Conservation (phyloP, 352 stramenopile genomes). For the Phytophthora boehmeriae region DNA sequence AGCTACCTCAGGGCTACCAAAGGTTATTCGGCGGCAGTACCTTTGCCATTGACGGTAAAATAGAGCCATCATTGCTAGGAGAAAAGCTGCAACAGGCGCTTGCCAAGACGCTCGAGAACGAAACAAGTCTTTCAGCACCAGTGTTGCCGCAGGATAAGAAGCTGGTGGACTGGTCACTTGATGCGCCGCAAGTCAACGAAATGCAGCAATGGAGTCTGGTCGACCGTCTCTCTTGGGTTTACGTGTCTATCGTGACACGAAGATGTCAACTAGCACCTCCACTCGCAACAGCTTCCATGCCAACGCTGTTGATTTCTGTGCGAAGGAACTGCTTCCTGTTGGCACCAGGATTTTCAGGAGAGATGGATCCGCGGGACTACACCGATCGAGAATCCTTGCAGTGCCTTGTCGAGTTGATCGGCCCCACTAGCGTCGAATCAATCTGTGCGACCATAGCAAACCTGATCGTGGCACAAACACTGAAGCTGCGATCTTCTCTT, state of each 20-base stretch:
- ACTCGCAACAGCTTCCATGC: background rate
- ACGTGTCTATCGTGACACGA: slow-evolving; percentile 22
- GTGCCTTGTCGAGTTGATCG: slow-evolving; percentile 20
- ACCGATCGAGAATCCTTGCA: slow-evolving; percentile 15
- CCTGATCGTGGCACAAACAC: slow-evolving; percentile 22
- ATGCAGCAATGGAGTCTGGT: slow-evolving; percentile 29
- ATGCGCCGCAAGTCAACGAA: slow-evolving; percentile 6
- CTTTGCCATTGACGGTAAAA: background rate
- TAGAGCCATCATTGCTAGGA: slow-evolving; percentile 9
- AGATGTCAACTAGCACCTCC: slow-evolving; percentile 12
- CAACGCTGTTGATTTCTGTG: slow-evolving; percentile 18
- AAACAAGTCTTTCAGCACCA: slow-evolving; percentile 11
- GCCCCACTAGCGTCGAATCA: slow-evolving; percentile 13
- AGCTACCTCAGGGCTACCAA: slow-evolving; percentile 21
- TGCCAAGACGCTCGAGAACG: slow-evolving; percentile 9
- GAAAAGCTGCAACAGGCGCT: slow-evolving; percentile 17
- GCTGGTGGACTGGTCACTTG: slow-evolving; percentile 19
- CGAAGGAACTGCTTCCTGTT: slow-evolving; percentile 28
- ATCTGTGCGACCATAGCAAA: slow-evolving; percentile 26
- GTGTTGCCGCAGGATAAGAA: slow-evolving; percentile 28
- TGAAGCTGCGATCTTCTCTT: slow-evolving; percentile 32
- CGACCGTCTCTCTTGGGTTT: slow-evolving; percentile 31
- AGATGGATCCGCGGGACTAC: slow-evolving; percentile 27
- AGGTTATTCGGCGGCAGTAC: slow-evolving; percentile 18
- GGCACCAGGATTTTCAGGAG: slow-evolving; percentile 1